A percentile compares a stretch with the other conserved stretches of the same genome.
These are phyloP conservation scores for Stellera chamaejasme DNA, from an alignment of 345 rosid species.

Conservation along the genomic window DNA sequence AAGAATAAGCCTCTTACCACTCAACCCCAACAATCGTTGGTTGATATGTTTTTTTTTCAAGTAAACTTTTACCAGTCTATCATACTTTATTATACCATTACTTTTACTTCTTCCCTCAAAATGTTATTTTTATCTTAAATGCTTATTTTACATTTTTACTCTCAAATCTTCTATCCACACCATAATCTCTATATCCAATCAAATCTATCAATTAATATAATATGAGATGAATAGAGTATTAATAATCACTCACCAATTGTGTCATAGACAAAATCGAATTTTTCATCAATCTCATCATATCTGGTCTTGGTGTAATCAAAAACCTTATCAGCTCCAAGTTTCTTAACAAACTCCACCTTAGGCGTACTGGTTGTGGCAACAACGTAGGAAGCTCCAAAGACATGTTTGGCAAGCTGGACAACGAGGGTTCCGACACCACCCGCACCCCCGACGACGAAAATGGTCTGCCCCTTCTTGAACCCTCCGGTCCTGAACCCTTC, in stretches of 20 bases:
- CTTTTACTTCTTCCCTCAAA: no score
- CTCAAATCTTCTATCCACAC: background rate
- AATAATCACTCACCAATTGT: conserved; percentile 22
- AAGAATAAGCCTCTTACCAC: no score
- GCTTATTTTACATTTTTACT: no score
- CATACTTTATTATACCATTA: no score
- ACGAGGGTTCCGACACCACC: conserved; percentile 42
- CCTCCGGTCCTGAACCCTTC: conserved; percentile 33
- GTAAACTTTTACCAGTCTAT: no score
- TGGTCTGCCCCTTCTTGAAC: conserved; percentile 23
- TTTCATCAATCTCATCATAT: conserved; percentile 29
- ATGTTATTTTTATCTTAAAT: no score
- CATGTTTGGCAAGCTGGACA: conserved; percentile 33
- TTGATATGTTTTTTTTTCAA: no score
- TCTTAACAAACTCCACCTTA: conserved; percentile 32
- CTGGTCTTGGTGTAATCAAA: conserved; percentile 26
- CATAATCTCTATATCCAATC: background rate
- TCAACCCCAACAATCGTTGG: no score
- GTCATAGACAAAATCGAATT: conserved; percentile 34
- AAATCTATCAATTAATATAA: no score
- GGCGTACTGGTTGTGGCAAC: conserved; percentile 36
- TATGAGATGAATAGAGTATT: no score
- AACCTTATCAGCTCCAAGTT: conserved; percentile 33
- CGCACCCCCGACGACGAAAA: conserved; percentile 40
- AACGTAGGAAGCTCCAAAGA: conserved; percentile 33